phyloP scores from a whole-genome alignment of 1,284 basidiomycete genomes.

The Austroboletus niveus region DNA sequence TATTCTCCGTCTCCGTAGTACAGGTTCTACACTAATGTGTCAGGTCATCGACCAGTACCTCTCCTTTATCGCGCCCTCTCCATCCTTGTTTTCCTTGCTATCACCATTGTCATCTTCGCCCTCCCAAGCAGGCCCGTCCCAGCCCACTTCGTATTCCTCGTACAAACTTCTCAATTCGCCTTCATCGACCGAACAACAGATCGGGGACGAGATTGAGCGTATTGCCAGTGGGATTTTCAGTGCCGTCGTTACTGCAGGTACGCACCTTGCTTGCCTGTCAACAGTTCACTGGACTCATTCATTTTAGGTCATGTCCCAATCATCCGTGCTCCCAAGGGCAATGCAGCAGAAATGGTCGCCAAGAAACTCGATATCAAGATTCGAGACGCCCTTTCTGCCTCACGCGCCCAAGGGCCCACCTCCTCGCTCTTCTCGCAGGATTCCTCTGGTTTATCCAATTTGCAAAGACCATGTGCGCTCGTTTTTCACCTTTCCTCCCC shows the following conservation, averaged over 20 bases:
- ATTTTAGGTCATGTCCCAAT: slow-evolving; percentile 84
- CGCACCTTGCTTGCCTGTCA: slow-evolving; percentile 26
- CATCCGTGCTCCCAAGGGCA: slow-evolving; percentile 92
- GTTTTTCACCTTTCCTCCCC: not conserved
- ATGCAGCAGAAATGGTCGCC: slow-evolving; percentile 98
- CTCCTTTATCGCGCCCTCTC: slow-evolving; percentile 93
- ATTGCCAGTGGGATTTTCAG: slow-evolving; percentile 92
- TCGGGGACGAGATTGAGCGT: slow-evolving; percentile 92
- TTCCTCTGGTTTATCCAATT: slow-evolving; percentile 63
- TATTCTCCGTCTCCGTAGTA: not conserved
- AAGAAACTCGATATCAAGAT: slow-evolving; percentile 93
- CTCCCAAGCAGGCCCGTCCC: slow-evolving; percentile 34
- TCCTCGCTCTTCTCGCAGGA: slow-evolving; percentile 71
- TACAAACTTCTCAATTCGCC: slow-evolving; percentile 95
- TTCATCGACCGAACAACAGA: slow-evolving; percentile 83
- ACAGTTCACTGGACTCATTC: not conserved
- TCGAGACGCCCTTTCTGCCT: slow-evolving; percentile 84
- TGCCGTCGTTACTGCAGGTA: slow-evolving; percentile 89
- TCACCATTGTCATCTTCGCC: slow-evolving; percentile 40
- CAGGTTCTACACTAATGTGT: slow-evolving; percentile 1
- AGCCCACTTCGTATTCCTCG: slow-evolving; percentile 43
- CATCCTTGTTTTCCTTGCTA: slow-evolving; percentile 91
- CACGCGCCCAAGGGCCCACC: slow-evolving; percentile 55
- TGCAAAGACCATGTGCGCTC: slow-evolving; percentile 79
- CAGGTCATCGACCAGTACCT: slow-evolving; percentile 95